A percentile compares a stretch with the other conserved stretches of the same genome.
These are phyloP conservation scores for Wickerhamomyces mucosus DNA, from an alignment of 805 yeast genomes.

Conservation along the genomic window DNA sequence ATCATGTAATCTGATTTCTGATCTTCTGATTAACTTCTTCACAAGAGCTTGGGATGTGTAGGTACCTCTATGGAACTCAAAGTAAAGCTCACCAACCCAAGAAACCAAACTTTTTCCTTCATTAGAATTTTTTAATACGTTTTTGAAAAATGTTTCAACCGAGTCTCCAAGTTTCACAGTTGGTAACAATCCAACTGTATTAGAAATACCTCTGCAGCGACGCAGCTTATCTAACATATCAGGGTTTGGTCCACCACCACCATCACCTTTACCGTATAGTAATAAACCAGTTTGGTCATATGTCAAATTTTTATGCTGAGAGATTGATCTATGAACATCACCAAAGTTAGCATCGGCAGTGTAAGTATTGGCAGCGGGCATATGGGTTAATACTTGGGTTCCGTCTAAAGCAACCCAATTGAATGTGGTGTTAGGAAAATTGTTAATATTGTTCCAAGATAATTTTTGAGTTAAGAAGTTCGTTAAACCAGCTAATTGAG, in stretches of 20 bases:
- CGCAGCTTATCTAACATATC: conserved; percentile 91
- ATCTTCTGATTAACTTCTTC: conserved; percentile 67
- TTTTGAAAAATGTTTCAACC: conserved; percentile 73
- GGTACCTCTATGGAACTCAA: conserved; percentile 95
- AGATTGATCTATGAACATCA: conserved; percentile 73
- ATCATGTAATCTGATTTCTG: conserved; percentile 75
- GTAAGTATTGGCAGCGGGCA: conserved; percentile 97
- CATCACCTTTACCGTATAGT: conserved; percentile 91
- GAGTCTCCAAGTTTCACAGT: conserved; percentile 63
- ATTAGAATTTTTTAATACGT: conserved; percentile 50
- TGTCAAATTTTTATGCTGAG: conserved; percentile 77
- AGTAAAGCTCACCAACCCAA: conserved; percentile 90
- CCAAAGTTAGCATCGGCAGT: conserved; percentile 92
- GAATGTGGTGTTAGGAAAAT: conserved; percentile 82
- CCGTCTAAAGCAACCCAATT: conserved; percentile 96
- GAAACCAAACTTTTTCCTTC: conserved; percentile 64
- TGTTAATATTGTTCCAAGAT: conserved; percentile 93
- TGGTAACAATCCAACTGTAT: conserved; percentile 75
- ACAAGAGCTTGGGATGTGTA: conserved; percentile 90
- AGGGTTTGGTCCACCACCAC: conserved; percentile 96
- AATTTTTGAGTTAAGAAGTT: conserved; percentile 87
- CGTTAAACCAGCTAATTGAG: conserved; percentile 77
- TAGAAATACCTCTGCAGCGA: conserved; percentile 80
- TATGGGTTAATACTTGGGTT: conserved; percentile 85
- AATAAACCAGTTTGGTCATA: conserved; percentile 74